Evolutionary conservation across 1,284 basidiomycete genomes (phyloP), one percentile per base, ranked within the genome.

Genomic region (Fistulinella cinereoalba): DNA sequence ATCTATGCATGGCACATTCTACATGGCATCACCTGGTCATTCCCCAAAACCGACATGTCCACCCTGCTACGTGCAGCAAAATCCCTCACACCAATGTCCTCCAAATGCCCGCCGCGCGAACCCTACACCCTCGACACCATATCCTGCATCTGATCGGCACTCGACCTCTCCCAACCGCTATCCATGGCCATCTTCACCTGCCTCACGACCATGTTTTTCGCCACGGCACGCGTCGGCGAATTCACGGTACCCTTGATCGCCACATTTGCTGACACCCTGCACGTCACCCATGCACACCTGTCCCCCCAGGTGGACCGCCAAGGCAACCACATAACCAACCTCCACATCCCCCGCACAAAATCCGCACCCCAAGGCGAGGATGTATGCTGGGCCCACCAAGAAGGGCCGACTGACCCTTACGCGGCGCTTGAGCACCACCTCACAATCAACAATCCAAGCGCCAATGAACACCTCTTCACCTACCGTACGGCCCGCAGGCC

Each of bases 191-290:
- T 66, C 0, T 65, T 51, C 22, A 58, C 65, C 0, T 73, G 69
- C 31, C 53, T 69, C 1, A 68, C 66, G 1, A 64, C 63, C 0
- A 47, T 52, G 6, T 74, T 75, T 51, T 75, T 55, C 13, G 43
- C 54, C 0, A 50, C 54, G 0, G 62, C 67, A 0, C 43, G 65
- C 0, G 12, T 65, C 0, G 69, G 71, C 0, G 69, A 76, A 41
- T 61, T 74, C 34, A 71, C 65, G 0, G 55, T 72, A 0, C 24
- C 5, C 18, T 19, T 4, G 7, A 9, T 12, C 13, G 9, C 8
- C 8, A 9, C 16, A 4, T 34, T 34, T 10, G 5, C 10, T 19
- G 4, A 7, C 18, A 21, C 10, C 12, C 10, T 21, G 6, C 6
- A 33, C 31, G 21, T 34, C 9, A 34, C 33, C 7, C 31, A 6